Conservation (phyloP, 2,329 filamentous ascomycete genomes). For the Alternaria tenuissima region DNA sequence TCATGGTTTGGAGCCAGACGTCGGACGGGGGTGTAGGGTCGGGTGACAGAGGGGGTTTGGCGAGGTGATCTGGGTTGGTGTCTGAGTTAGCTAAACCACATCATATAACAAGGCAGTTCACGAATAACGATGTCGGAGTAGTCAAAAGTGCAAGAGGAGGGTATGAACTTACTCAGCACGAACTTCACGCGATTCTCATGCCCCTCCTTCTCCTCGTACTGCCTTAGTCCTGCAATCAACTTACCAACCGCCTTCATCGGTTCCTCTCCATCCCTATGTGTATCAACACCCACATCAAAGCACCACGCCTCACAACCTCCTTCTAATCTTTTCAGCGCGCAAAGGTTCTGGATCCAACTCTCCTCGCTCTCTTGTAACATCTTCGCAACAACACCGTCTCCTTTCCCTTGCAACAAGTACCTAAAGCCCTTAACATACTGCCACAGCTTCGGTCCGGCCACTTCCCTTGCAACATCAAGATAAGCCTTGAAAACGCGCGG, state of each 20-base stretch:
- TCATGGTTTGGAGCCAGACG: constrained; percentile 75
- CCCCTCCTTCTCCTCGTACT: constrained; percentile 53
- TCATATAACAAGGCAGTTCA: neutral
- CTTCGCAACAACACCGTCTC: constrained; percentile 49
- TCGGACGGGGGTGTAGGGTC: constrained; percentile 60
- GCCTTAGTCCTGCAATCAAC: constrained; percentile 56
- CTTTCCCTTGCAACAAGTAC: constrained; percentile 75
- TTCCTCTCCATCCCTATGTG: constrained; percentile 75
- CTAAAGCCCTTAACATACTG: constrained; percentile 77
- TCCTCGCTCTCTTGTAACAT: constrained; percentile 59
- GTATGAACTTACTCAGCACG: constrained; percentile 70
- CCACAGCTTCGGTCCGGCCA: constrained; percentile 70
- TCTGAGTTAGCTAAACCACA: neutral
- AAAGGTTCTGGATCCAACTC: constrained; percentile 3
- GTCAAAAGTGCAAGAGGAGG: neutral
- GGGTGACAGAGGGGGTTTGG: constrained; percentile 79
- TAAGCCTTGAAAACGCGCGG: constrained; percentile 69
- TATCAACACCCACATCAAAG: constrained; percentile 88
- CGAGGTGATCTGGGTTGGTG: constrained; percentile 74
- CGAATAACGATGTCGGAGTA: neutral
- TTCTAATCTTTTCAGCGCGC: constrained; percentile 55
- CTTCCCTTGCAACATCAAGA: constrained; percentile 66
- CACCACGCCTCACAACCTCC: constrained; percentile 65
- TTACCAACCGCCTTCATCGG: constrained; percentile 55
- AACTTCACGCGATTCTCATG: constrained; percentile 66